Conservation (phyloP, 1,284 basidiomycete species). For the Termitomyces sp. region DNA sequence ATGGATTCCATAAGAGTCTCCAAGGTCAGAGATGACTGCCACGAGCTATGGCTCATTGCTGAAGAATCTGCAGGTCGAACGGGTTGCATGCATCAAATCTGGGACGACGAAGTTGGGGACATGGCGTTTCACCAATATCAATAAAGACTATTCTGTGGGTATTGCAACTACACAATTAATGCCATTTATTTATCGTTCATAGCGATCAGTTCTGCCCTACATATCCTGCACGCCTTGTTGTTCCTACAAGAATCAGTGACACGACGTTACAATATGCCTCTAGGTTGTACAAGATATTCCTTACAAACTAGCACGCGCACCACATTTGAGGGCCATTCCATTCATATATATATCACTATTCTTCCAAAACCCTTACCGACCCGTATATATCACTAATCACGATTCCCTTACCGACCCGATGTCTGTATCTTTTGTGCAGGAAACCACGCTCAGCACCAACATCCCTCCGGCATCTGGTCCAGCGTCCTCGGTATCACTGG, state of each 20-base stretch:
- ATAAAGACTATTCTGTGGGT: constrained; percentile 86
- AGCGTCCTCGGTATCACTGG: background rate
- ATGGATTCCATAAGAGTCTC: constrained; percentile 73
- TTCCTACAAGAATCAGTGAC: constrained; percentile 95
- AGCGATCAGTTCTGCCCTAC: constrained; percentile 79
- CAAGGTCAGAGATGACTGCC: constrained; percentile 41
- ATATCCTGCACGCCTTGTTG: constrained; percentile 85
- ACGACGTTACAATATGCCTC: constrained; percentile 90
- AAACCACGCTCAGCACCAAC: background rate
- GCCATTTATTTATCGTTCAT: constrained; percentile 34
- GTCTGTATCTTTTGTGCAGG: background rate
- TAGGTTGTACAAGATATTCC: too few species aligned
- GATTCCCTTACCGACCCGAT: background rate
- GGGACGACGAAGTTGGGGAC: constrained; percentile 64
- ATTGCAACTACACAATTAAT: constrained; percentile 13
- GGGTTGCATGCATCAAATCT: constrained; percentile 68
- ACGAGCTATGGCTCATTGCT: constrained; percentile 8
- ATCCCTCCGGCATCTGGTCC: background rate
- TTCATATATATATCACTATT: constrained; percentile 1
- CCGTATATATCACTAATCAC: background rate
- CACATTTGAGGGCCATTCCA: constrained; percentile 4
- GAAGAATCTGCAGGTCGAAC: constrained; percentile 58
- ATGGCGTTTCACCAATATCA: constrained; percentile 96
- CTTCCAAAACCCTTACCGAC: too few species aligned
- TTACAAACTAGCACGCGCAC: too few species aligned